Evolutionary conservation across 2,329 filamentous ascomycete species (phyloP).

Genomic region (Xylariaceae sp.): DNA sequence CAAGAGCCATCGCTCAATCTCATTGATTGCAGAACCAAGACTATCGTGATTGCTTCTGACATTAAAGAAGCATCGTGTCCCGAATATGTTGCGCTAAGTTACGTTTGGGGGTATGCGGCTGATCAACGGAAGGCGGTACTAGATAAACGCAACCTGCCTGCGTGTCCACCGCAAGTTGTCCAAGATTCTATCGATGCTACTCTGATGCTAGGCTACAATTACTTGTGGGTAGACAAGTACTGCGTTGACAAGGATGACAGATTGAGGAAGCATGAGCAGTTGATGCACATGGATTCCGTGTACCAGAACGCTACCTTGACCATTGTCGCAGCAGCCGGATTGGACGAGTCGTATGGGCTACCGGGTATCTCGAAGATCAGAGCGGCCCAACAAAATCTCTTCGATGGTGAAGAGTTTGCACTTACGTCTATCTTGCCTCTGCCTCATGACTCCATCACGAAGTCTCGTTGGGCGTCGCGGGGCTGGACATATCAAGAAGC

Average conservation of each 20-base stretch:
- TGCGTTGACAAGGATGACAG: constrained; percentile 10
- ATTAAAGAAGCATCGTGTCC: background rate
- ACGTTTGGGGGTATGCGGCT: constrained; percentile 3
- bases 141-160: background rate
- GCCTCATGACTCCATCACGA: constrained; percentile 4
- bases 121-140: background rate
- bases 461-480: constrained; percentile 18
- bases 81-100: constrained; percentile 3
- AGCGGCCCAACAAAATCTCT: background rate
- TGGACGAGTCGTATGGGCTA: constrained; percentile 11
- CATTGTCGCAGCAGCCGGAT: constrained; percentile 11
- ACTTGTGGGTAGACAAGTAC: constrained; percentile 15
- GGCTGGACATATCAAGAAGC: constrained; percentile 38
- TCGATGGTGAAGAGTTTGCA: constrained; percentile 1
- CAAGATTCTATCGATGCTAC: constrained; percentile 9
- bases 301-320: constrained; percentile 14
- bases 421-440: constrained; percentile 9
- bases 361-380: constrained; percentile 7
- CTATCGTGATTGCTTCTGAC: background rate
- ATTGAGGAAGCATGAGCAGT: constrained; percentile 12
- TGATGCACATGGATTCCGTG: constrained; percentile 16
- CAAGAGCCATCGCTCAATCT: background rate
- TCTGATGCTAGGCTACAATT: constrained; percentile 8
- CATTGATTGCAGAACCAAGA: background rate
- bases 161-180: background rate